Evolutionary conservation across 192 early-diverging fungal species (phyloP).

Genomic region (Spizellomyces sp.): DNA sequence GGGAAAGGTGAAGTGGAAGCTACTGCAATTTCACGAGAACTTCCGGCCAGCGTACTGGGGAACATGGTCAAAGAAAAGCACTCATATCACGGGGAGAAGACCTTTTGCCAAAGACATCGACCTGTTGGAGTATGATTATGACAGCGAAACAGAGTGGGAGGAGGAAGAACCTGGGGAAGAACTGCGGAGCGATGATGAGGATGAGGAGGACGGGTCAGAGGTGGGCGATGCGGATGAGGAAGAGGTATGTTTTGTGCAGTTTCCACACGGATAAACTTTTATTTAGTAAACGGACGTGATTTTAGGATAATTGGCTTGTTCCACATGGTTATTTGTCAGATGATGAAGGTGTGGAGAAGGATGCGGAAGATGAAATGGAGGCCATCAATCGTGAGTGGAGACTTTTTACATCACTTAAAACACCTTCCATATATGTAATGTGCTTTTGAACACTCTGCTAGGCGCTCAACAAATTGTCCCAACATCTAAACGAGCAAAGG

Average conservation of each 20-base stretch:
- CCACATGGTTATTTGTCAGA: conserved; percentile 87
- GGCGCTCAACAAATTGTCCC: too few species aligned
- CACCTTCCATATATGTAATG: not conserved
- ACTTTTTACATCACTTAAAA: not conserved
- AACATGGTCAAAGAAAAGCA: conserved; percentile 73
- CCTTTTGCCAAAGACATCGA: conserved; percentile 67
- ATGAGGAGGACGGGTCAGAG: conserved; percentile 69
- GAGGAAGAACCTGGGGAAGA: conserved; percentile 90
- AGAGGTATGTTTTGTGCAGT: conserved; percentile 26
- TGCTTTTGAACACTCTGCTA: too few species aligned
- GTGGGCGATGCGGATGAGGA: conserved; percentile 61
- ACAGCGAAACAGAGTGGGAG: conserved; percentile 92
- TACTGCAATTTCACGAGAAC: conserved; percentile 72
- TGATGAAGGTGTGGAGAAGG: conserved; percentile 60
- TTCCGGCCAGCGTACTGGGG: conserved; percentile 78
- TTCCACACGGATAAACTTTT: too few species aligned
- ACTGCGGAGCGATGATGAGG: conserved; percentile 74
- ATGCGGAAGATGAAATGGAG: conserved; percentile 12
- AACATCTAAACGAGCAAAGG: not conserved
- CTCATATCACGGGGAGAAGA: conserved; percentile 52
- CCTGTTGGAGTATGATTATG: conserved; percentile 79
- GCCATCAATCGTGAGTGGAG: not conserved
- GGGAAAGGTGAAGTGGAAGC: conserved; percentile 46
- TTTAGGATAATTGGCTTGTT: conserved; percentile 72
- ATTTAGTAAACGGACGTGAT: conserved; percentile 26